These are phyloP conservation scores for Phaeodactylum tricornutum DNA, from an alignment of 108 stramenopile species.

Conservation along the genomic window DNA sequence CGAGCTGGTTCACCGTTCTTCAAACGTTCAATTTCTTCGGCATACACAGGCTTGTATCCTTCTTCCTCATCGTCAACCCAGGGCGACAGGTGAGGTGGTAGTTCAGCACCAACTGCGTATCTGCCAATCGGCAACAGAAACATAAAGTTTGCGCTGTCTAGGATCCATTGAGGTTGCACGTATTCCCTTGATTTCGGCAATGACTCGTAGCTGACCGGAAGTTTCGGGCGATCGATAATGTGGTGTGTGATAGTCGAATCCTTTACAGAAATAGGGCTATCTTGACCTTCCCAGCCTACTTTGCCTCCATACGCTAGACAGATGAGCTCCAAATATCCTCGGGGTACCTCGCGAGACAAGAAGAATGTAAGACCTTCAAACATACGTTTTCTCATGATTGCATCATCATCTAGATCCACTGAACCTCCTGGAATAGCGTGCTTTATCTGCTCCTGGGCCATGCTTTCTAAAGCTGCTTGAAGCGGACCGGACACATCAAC, in stretches of 20 bases:
- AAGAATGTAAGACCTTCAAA: conserved; percentile 85
- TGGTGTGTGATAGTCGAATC: conserved; percentile 94
- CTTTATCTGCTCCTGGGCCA: conserved; percentile 40
- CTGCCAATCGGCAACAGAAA: conserved; percentile 77
- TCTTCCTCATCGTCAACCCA: conserved; percentile 98
- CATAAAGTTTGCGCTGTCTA: conserved; percentile 91
- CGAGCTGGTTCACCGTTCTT: conserved; percentile 62
- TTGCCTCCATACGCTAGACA: conserved; percentile 83
- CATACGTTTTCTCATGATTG: conserved; percentile 55
- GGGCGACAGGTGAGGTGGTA: conserved; percentile 97
- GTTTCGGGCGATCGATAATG: conserved; percentile 79
- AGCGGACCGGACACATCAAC: conserved; percentile 71
- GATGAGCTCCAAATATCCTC: conserved; percentile 88
- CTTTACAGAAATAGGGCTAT: conserved; percentile 67
- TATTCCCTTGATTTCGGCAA: conserved; percentile 84
- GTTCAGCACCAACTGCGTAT: conserved; percentile 81
- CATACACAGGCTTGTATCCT: conserved; percentile 95
- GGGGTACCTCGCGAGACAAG: conserved; percentile 90
- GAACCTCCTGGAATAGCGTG: conserved; percentile 21
- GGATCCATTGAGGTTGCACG: conserved; percentile 98
- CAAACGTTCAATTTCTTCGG: conserved; percentile 88
- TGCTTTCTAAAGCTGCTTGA: conserved; percentile 65
- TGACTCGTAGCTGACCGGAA: conserved; percentile 41
- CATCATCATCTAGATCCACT: conserved; percentile 50
- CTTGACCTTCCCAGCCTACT: conserved; percentile 92